A percentile compares a stretch with the other conserved stretches of the same genome.
These are phyloP conservation scores for Ceratocystis ficicola DNA, from an alignment of 2,329 filamentous ascomycete species.

Conservation along the genomic window DNA sequence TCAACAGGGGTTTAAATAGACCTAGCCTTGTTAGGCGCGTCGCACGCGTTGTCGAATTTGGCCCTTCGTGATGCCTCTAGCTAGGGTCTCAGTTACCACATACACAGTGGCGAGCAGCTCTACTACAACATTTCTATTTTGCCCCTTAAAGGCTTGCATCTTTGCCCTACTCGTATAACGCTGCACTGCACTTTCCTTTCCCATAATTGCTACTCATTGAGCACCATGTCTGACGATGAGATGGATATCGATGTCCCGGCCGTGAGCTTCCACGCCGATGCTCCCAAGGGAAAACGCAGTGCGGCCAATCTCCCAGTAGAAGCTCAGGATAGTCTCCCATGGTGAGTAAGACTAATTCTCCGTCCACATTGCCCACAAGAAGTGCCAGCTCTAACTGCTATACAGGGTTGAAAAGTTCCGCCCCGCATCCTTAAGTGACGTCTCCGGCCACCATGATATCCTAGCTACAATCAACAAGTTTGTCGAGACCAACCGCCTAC, in stretches of 20 bases:
- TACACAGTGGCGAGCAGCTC: not conserved
- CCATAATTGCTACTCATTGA: not conserved
- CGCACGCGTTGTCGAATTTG: slow-evolving; percentile 9
- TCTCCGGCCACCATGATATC: slow-evolving; percentile 94
- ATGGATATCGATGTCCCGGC: slow-evolving; percentile 47
- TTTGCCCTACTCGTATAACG: not conserved
- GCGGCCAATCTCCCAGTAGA: slow-evolving; percentile 88
- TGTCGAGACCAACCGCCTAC: slow-evolving; percentile 82
- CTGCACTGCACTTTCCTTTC: not conserved
- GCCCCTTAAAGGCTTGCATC: not conserved
- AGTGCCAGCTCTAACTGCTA: slow-evolving; percentile 14
- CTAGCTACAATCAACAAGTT: slow-evolving; percentile 97
- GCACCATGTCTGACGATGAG: slow-evolving; percentile 48
- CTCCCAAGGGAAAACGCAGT: slow-evolving; percentile 78
- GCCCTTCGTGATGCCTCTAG: not conserved
- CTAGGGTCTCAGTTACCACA: not conserved
- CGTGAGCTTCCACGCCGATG: slow-evolving; percentile 59
- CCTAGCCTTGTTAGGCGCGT: slow-evolving; percentile 13
- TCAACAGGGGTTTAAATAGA: slow-evolving; percentile 7
- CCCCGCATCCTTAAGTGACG: slow-evolving; percentile 75
- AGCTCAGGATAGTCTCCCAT: slow-evolving; percentile 85
- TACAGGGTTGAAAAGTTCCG: slow-evolving; percentile 91
- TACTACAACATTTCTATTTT: not conserved
- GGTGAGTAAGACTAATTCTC: slow-evolving; percentile 41
- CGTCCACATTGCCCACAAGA: not conserved